These are phyloP conservation scores for Talaromyces albobiverticillius DNA, from an alignment of 2,329 filamentous ascomycete genomes.

Conservation along the genomic window DNA sequence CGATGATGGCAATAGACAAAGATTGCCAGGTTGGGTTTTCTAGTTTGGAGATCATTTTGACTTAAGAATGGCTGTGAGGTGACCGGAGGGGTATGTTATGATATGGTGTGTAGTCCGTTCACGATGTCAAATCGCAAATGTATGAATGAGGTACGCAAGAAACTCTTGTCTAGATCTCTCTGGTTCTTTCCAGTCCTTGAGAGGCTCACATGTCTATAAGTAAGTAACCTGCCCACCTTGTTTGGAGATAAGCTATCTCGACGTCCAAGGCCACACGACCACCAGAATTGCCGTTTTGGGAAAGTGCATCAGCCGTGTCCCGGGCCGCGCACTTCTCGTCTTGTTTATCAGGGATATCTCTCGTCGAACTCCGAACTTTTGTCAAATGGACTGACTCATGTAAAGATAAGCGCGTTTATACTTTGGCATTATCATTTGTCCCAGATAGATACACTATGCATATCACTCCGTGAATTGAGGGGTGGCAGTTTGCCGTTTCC, in stretches of 20 bases:
- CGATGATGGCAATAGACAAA: conserved; percentile 48
- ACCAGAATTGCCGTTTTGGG: conserved; percentile 1
- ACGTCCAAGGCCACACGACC: not conserved
- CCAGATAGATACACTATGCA: no score
- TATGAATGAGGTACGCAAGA: no score
- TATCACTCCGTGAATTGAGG: no score
- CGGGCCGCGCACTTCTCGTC: conserved; percentile 7
- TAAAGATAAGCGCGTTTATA: not conserved
- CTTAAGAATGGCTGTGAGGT: not conserved
- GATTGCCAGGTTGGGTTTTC: conserved; percentile 37
- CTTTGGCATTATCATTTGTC: no score
- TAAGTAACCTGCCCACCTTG: not conserved
- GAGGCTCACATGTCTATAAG: conserved; percentile 5
- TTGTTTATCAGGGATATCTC: no score
- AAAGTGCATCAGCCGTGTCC: conserved; percentile 5
- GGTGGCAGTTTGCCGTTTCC: no score
- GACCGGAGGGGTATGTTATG: not conserved
- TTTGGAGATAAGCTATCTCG: not conserved
- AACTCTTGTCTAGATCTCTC: no score
- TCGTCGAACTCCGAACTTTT: no score
- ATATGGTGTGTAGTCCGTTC: no score
- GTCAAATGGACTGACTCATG: not conserved
- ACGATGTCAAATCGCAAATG: no score
- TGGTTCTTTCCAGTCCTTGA: not conserved
- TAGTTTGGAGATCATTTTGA: conserved; percentile 16